A percentile compares a stretch with the other conserved stretches of the same genome.
phyloP scores from a whole-genome alignment of 176 grass and related monocot genomes.

The Carex myosuroides region DNA sequence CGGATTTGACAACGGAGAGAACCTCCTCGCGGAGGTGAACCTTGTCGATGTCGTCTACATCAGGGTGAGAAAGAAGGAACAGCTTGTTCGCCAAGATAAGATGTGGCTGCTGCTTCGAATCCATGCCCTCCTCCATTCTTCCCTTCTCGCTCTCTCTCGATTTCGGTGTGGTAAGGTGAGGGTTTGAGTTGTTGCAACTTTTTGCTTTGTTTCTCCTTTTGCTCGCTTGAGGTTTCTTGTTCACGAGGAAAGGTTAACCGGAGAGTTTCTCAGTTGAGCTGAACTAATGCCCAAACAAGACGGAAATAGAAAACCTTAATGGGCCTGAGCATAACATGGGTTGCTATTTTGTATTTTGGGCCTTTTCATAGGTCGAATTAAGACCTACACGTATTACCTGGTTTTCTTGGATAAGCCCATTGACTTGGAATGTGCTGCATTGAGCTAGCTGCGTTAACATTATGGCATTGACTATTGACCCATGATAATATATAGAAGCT shows the following conservation, averaged over 20 bases:
- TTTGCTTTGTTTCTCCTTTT: background rate
- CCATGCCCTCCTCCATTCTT: slow-evolving; percentile 46
- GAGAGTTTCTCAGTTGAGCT: background rate
- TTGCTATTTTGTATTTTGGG: background rate
- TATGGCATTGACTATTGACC: background rate
- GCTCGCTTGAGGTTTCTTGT: slow-evolving; percentile 19
- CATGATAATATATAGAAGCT: no score
- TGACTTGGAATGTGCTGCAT: background rate
- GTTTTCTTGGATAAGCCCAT: background rate
- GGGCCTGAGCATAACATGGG: background rate
- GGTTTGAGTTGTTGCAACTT: background rate
- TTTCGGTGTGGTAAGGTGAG: background rate
- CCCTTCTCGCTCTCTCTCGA: slow-evolving; percentile 17
- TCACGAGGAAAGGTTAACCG: slow-evolving; percentile 6
- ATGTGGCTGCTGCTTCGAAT: slow-evolving; percentile 61
- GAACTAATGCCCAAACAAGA: background rate
- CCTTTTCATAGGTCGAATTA: background rate
- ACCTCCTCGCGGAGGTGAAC: slow-evolving; percentile 80
- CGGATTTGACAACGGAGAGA: slow-evolving; percentile 60
- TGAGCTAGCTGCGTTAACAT: background rate
- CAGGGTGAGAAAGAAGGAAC: slow-evolving; percentile 69
- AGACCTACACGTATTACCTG: background rate
- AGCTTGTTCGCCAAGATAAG: slow-evolving; percentile 77
- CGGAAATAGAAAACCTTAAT: background rate
- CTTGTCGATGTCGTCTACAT: slow-evolving; percentile 86